These are phyloP conservation scores for Asterophora lycoperdoides DNA, from an alignment of 768 basidiomycete species.

Conservation along the genomic window DNA sequence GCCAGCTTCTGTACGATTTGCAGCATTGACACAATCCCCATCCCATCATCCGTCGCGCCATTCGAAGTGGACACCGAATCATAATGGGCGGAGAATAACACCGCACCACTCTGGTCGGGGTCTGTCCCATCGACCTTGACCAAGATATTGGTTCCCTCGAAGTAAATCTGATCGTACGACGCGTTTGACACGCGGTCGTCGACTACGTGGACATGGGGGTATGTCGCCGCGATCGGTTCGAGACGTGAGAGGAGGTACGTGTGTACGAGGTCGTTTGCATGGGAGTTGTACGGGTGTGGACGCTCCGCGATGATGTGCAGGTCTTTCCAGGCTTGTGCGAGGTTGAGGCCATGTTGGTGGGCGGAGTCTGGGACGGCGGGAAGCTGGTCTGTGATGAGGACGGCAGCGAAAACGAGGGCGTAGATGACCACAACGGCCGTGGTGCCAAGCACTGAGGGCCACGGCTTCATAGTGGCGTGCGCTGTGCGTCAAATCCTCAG, in stretches of 20 bases:
- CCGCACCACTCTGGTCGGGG: slow-evolving; percentile 34
- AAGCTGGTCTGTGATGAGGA: slow-evolving; percentile 15
- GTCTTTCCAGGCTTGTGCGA: slow-evolving; percentile 16
- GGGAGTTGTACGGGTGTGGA: slow-evolving; percentile 78
- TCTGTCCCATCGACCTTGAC: slow-evolving; percentile 59
- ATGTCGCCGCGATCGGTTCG: slow-evolving; percentile 36
- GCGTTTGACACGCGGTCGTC: slow-evolving; percentile 37
- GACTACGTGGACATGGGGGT: slow-evolving; percentile 45
- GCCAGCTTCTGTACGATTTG: slow-evolving; percentile 50
- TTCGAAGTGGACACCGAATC: slow-evolving; percentile 75
- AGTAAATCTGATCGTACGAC: slow-evolving; percentile 42
- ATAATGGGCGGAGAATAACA: slow-evolving; percentile 78
- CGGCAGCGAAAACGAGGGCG: slow-evolving; percentile 6
- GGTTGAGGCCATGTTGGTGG: slow-evolving; percentile 11
- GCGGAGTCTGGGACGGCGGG: slow-evolving; percentile 1
- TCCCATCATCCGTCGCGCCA: slow-evolving; percentile 66
- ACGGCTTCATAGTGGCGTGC: slow-evolving; percentile 1
- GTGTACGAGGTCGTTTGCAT: slow-evolving; percentile 67
- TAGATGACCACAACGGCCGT: slow-evolving; percentile 11
- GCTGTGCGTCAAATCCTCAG: no score
- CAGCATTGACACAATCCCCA: slow-evolving; percentile 16
- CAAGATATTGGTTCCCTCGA: slow-evolving; percentile 65
- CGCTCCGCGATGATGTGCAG: slow-evolving; percentile 45
- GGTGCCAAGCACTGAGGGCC: slow-evolving; percentile 6
- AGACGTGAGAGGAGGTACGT: slow-evolving; percentile 55